Evolutionary conservation across 108 stramenopile genomes (phyloP), one percentile per base, ranked within the genome.

Genomic region (Cylindrotheca closterium): DNA sequence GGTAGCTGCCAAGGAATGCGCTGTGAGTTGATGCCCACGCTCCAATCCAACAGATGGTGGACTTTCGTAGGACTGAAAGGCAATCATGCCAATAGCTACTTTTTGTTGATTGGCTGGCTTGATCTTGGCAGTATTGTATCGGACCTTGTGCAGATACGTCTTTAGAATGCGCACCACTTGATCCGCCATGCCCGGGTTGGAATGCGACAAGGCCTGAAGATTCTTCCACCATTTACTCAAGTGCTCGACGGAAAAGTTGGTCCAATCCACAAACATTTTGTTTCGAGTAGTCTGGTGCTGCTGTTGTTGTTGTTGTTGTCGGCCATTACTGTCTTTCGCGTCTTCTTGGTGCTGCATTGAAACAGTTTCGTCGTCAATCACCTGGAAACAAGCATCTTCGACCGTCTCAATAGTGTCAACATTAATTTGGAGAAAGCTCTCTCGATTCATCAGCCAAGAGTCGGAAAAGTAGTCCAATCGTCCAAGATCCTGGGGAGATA

Each of bases 361-460:
- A 10, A 42, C 37, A 15, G 7, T 42, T n/a, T n/a, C n/a, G 7
- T 15, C 15, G 37, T 42, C 37, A 15, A 42, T 42, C 10, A 42
- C 37, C 37, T 42, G 37, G 37, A 42, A 42, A 15, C 37, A 42
- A 42, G 37, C 37, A 42, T 42, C 37, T 42, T 42, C 37, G 15
- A 42, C 32, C 23, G 47, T 48, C 19, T 52, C 18, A 21, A 64
- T 12, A 22, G 32, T 64, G 25, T 64, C 63, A 15, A 53, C 63
- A 32, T 64, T 51, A 10, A 64, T n/a, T 18, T 64, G 37, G 18
- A 64, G 8, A 24, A 64, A 33, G 51, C 21, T 42, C 7, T 7
- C 37, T 15, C 15, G 7, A 15, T 42, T 42, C 37, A 42, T 42
- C 15, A 42, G 37, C 37, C 37, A 42, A 42, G 37, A 42, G 37